These are phyloP conservation scores for Eimeria falciformis DNA, from an alignment of 169 alveolate genomes.

Conservation along the genomic window DNA sequence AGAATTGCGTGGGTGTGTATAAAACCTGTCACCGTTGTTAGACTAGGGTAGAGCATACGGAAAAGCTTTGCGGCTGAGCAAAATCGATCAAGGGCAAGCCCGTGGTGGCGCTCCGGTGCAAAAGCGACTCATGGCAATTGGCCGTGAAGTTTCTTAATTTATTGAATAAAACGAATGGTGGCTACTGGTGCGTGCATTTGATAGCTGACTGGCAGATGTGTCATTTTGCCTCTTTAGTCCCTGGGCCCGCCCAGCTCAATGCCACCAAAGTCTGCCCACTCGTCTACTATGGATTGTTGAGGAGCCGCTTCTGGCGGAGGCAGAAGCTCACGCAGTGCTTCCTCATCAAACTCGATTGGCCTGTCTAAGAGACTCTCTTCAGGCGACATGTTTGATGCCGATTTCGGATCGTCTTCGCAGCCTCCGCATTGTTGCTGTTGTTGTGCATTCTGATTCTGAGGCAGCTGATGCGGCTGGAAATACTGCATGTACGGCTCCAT, in stretches of 20 bases:
- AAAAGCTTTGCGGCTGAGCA: neutral
- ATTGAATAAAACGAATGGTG: no score
- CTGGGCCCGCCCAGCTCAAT: no score
- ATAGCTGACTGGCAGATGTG: no score
- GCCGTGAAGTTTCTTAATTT: no score
- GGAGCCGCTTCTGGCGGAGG: neutral
- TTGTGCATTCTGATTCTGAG: no score
- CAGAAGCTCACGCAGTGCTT: neutral
- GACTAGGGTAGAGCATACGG: neutral
- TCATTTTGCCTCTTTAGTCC: no score
- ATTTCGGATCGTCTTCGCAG: neutral
- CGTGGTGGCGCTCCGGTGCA: no score
- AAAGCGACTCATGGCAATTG: no score
- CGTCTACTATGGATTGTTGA: neutral
- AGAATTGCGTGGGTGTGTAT: no score
- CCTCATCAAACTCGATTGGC: neutral
- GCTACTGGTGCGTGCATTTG: no score
- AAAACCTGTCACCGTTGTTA: neutral
- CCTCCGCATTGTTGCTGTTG: neutral
- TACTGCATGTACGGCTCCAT: neutral
- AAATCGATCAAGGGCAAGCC: neutral
- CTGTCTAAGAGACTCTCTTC: no score
- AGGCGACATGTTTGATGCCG: neutral
- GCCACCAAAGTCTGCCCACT: neutral
- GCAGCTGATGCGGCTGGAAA: neutral